Evolutionary conservation across 2,329 filamentous ascomycete genomes (phyloP).

Genomic region (Thelonectria discophora): DNA sequence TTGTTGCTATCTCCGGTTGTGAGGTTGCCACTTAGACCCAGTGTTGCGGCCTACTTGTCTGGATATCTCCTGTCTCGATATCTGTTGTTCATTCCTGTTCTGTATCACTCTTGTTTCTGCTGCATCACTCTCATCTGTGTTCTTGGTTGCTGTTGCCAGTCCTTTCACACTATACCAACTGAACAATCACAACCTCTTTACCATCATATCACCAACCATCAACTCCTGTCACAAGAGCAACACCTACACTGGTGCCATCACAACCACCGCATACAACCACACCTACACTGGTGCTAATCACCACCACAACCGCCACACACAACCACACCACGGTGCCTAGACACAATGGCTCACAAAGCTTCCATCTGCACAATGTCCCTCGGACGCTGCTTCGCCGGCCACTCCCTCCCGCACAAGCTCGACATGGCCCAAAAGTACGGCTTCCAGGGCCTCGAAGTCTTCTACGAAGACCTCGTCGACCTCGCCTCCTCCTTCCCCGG

Average conservation of each 20-base stretch:
- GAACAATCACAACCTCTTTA: no score
- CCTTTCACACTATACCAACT: no score
- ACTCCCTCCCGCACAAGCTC: constrained; percentile 73
- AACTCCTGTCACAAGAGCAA: no score
- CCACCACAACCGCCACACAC: neutral
- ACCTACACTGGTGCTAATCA: no score
- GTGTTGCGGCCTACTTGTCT: no score
- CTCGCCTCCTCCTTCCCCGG: constrained; percentile 59
- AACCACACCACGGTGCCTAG: no score
- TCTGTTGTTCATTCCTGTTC: neutral
- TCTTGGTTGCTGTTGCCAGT: no score
- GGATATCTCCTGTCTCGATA: no score
- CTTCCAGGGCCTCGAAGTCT: constrained; percentile 77
- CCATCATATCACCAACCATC: no score
- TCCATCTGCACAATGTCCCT: constrained; percentile 82
- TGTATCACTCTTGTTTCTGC: no score
- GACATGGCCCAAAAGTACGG: constrained; percentile 71
- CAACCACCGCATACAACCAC: neutral
- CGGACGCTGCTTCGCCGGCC: constrained; percentile 73
- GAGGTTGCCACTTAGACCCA: constrained; percentile 7
- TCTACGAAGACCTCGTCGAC: constrained; percentile 78
- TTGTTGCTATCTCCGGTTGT: constrained; percentile 2
- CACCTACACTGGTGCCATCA: neutral
- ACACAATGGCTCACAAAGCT: constrained; percentile 64
- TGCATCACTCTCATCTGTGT: no score